Evolutionary conservation across 2,329 filamentous ascomycete genomes (phyloP), one percentile per base, ranked within the genome.

Genomic region (Exophiala sideris): DNA sequence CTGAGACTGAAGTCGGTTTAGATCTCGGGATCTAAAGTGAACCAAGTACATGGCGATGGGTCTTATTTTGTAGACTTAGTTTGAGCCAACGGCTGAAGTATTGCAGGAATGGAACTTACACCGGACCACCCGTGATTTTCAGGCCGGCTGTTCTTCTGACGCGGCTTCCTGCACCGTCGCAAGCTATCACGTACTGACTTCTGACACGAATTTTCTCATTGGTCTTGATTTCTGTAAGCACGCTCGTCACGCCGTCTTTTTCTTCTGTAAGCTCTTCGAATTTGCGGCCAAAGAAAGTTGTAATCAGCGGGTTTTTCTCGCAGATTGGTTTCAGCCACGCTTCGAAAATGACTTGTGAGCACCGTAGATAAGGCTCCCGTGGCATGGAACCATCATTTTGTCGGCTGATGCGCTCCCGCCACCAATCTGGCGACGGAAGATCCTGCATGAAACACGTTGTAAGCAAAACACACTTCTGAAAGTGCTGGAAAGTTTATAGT

Each of bases 321-420:
- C 60, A 58, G 3, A 59, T 47, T 2, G 35, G 46, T 18, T 67
- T 67, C 39, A 75, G 58, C 66, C 67, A 74, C 3, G 59, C 59
- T 33, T 72, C 68, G 16, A 74, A 67, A 5, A 71, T 57, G 16
- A 63, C 62, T 47, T 70, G 67, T 14, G 70, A 71, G 33, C 64
- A 60, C 20, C 69, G 45, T 53, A 69, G 69, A 21, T 60, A 62
- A 0, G 69, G 65, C 52, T 72, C 68, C 2, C 55, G 54, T 5
- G 70, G 65, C 48, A 63, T 56, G 1, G 60, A 58, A 5, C 71
- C 71, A 48, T 73, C 68, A 53, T 73, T 72, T 4, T 59, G 46
- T 3, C 54, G 33, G 9, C 44, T 35, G 35, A 66, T 68, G 11
- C 54, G 42, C 7, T 56, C 21, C 5, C 61, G 56, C 45, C 59